Evolutionary conservation across 148 eudicot genomes (phyloP).

Genomic region (Vaccinium darrowii): DNA sequence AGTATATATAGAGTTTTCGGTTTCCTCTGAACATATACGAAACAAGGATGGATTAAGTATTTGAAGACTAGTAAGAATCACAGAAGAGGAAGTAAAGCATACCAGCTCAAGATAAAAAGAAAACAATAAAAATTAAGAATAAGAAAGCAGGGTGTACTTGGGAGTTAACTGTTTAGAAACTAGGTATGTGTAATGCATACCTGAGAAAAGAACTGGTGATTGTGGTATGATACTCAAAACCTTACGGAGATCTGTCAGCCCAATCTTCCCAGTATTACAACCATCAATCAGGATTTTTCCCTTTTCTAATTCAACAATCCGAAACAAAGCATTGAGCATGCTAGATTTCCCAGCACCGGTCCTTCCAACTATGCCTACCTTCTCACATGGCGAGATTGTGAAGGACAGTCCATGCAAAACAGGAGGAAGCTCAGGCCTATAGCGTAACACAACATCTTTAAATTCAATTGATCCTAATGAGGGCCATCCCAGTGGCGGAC

Average conservation of each 20-base stretch:
- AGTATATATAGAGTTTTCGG: neutral
- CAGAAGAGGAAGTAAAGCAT: neutral
- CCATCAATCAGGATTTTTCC: conserved; percentile 67
- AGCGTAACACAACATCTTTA: conserved; percentile 44
- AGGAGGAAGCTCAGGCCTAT: conserved; percentile 60
- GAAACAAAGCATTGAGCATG: conserved; percentile 59
- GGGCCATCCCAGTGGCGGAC: conserved; percentile 62
- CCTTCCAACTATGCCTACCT: conserved; percentile 74
- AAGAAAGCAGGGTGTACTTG: neutral
- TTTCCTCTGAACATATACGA: neutral
- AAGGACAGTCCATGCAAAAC: conserved; percentile 55
- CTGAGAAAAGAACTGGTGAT: conserved; percentile 82
- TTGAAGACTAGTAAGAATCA: neutral
- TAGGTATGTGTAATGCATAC: conserved; percentile 15
- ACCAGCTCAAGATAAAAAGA: conserved; percentile 1
- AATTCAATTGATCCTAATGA: conserved; percentile 41
- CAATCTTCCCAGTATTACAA: conserved; percentile 53
- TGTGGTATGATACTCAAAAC: conserved; percentile 82
- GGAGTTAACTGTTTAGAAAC: neutral
- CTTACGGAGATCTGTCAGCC: conserved; percentile 60
- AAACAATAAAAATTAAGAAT: neutral
- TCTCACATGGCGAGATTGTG: conserved; percentile 47
- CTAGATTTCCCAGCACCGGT: conserved; percentile 87
- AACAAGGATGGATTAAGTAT: neutral
- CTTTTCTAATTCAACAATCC: conserved; percentile 70